Evolutionary conservation across 2,329 filamentous ascomycete genomes (phyloP), one percentile per base, ranked within the genome.

Genomic region (Cladosporium colombiae): DNA sequence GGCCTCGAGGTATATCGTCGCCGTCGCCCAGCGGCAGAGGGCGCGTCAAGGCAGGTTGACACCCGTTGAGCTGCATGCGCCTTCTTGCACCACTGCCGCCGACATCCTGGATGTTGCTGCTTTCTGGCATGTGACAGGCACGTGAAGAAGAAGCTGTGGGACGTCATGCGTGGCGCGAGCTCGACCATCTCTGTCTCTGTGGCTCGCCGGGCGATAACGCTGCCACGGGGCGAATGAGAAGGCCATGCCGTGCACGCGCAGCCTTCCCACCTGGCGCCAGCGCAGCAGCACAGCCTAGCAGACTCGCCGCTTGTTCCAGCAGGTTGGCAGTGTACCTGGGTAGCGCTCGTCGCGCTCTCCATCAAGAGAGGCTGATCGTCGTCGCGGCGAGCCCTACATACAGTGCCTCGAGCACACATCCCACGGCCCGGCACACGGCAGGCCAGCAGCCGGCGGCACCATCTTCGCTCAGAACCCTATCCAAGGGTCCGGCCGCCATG

Each of bases 11-110:
- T 58, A 58, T 58, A 58, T 58, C 53, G 6, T 57, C 18, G 25
- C 52, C 27, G 27, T 31, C 52, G 49, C 25, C 49, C 53, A 56
- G 33, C 55, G 33, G 35, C 35, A 40, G 35, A 40, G 35, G 55
- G 29, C 2, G 10, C 7, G 5, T 31, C 29, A 10, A 31, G 33
- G 33, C 60, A 50, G 46, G 18, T 44, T 13, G 31, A 62, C 60
- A 63, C 50, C 31, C 60, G 60, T 63, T 56, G 60, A 63, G 60
- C 60, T 63, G 60, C 60, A 63, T 63, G 60, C 33, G 40, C 58
- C 37, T 44, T 44, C 27, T 61, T 35, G 58, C 29, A 50, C 58
- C 37, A 31, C 58, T 27, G 60, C 49, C 49, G 60, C 49, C 31
- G 46, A 44, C 31, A 7, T 35, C 16, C 33, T 63, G 49, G 49